A percentile compares a stretch with the other conserved stretches of the same genome.
Evolutionary conservation across 257 asterid genomes (phyloP).

Genomic region (Plectranthus barbatus): DNA sequence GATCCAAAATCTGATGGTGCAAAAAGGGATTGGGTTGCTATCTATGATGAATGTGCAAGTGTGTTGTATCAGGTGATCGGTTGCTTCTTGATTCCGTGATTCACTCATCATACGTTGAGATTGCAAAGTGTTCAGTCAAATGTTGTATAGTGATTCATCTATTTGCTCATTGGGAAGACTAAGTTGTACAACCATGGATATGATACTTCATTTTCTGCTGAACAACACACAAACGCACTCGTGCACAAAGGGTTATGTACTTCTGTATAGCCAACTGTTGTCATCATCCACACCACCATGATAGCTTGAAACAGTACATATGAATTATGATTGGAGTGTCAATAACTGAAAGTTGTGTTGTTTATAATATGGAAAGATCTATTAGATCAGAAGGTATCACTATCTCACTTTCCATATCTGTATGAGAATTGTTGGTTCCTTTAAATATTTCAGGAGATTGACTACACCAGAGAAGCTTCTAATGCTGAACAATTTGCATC

Average conservation of each 20-base stretch:
- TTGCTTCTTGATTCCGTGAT: slow-evolving; percentile 1
- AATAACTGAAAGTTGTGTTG: no score
- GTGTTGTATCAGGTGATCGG: slow-evolving; percentile 74
- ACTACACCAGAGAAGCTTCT: slow-evolving; percentile 82
- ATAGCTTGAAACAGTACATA: no score
- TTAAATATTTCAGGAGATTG: slow-evolving; percentile 57
- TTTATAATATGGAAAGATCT: no score
- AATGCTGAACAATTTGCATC: slow-evolving; percentile 70
- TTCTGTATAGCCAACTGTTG: no score
- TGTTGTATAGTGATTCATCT: not conserved
- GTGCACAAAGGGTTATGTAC: no score
- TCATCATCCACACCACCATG: no score
- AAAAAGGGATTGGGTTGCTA: slow-evolving; percentile 98
- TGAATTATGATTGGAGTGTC: no score
- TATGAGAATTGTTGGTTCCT: not conserved
- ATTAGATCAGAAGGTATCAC: not conserved
- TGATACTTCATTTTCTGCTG: no score
- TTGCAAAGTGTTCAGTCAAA: not conserved
- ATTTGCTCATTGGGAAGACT: not conserved
- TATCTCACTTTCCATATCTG: not conserved
- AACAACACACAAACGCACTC: no score
- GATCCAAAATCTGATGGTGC: slow-evolving; percentile 99
- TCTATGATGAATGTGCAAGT: slow-evolving; percentile 91
- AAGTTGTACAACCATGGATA: not conserved
- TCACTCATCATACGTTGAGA: not conserved